These are phyloP conservation scores for Phytophthora pluvialis DNA, from an alignment of 352 stramenopile species.

Conservation along the genomic window DNA sequence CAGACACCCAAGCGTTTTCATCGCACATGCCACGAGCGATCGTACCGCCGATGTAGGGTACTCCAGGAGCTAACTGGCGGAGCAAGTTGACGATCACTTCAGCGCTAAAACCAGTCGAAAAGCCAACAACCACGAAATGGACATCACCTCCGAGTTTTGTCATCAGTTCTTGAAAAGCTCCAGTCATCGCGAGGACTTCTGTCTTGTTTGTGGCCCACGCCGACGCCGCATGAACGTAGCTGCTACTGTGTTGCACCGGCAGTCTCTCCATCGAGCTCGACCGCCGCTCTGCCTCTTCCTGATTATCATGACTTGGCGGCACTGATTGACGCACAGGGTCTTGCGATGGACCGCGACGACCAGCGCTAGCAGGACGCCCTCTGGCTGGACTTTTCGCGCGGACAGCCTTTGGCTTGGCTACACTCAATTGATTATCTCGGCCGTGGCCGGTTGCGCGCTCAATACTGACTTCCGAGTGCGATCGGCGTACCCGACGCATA, in stretches of 20 bases:
- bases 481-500: conserved; percentile 47
- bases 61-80: conserved; percentile 73
- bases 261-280: conserved; percentile 60
- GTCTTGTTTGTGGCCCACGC: conserved; percentile 79
- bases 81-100: conserved; percentile 77
- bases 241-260: conserved; percentile 55
- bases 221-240: conserved; percentile 72
- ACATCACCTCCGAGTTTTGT: conserved; percentile 81
- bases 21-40: conserved; percentile 88
- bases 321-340: conserved; percentile 30
- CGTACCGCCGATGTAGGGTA: conserved; percentile 86
- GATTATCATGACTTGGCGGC: conserved; percentile 31
- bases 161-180: conserved; percentile 79
- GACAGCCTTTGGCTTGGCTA: conserved; percentile 13
- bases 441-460: conserved; percentile 29
- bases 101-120: conserved; percentile 83
- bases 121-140: conserved; percentile 87
- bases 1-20: conserved; percentile 87
- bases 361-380: conserved; percentile 22
- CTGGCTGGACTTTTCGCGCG: conserved; percentile 21
- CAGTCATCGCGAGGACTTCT: conserved; percentile 75
- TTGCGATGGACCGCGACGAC: conserved; percentile 31
- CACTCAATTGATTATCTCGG: conserved; percentile 19
- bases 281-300: conserved; percentile 54
- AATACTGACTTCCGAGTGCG: conserved; percentile 59